These are phyloP conservation scores for Suhomyces tanzawaensis DNA, from an alignment of 805 yeast genomes.

Conservation along the genomic window DNA sequence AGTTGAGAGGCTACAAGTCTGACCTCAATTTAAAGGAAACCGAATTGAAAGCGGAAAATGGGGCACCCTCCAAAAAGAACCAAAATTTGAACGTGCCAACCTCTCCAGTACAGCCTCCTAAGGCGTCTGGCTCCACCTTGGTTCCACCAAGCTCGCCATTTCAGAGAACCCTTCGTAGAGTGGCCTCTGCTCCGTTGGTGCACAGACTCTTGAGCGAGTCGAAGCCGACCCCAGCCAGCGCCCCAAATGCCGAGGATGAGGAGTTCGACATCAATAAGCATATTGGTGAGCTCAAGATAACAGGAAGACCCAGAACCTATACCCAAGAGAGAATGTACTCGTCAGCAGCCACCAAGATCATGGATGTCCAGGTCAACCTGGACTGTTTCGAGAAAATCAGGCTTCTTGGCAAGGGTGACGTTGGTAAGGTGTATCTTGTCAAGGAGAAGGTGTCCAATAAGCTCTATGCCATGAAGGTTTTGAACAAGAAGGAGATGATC, in stretches of 20 bases:
- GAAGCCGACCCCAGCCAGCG: slow-evolving; percentile 4
- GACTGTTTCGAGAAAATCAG: slow-evolving; percentile 85
- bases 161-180: slow-evolving; percentile 57
- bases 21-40: no score
- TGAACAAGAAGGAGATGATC: slow-evolving; percentile 90
- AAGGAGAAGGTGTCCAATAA: slow-evolving; percentile 72
- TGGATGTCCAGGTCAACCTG: slow-evolving; percentile 80
- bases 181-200: slow-evolving; percentile 80
- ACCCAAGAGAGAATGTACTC: slow-evolving; percentile 62
- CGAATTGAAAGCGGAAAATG: no score
- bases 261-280: slow-evolving; percentile 44
- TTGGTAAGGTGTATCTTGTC: slow-evolving; percentile 93
- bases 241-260: slow-evolving; percentile 23
- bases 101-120: background rate
- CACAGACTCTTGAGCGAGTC: slow-evolving; percentile 30
- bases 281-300: slow-evolving; percentile 41
- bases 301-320: slow-evolving; percentile 37
- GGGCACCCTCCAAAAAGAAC: background rate
- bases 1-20: no score
- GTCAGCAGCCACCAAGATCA: slow-evolving; percentile 67
- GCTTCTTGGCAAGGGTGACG: slow-evolving; percentile 95
- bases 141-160: slow-evolving; percentile 19
- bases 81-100: background rate
- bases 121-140: background rate
- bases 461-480: slow-evolving; percentile 88